phyloP scores from a whole-genome alignment of 495 filamentous ascomycete species.

The Parathielavia appendiculata region DNA sequence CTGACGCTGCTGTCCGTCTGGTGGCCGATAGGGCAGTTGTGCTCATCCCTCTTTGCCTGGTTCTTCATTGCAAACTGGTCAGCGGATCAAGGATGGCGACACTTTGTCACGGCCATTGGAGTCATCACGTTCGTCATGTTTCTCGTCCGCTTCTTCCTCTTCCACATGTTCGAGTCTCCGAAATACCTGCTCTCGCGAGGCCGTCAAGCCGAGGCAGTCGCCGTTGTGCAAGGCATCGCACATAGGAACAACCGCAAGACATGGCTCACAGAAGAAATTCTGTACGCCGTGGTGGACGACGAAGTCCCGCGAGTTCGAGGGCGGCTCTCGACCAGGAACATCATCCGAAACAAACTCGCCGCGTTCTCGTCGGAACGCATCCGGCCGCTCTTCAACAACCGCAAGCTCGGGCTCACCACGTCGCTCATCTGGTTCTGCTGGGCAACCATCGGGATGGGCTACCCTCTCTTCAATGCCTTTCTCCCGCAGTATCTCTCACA shows the following conservation, averaged over 20 bases:
- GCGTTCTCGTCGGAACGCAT: slow-evolving; percentile 44
- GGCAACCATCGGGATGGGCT: slow-evolving; percentile 54
- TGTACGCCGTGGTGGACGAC: slow-evolving; percentile 49
- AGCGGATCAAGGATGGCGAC: slow-evolving; percentile 71
- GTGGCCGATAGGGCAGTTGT: slow-evolving; percentile 72
- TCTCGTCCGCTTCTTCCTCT: slow-evolving; percentile 68
- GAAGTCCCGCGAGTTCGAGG: slow-evolving; percentile 21
- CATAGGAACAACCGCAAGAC: slow-evolving; percentile 61
- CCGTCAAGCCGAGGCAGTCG: slow-evolving; percentile 68
- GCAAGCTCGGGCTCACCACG: slow-evolving; percentile 47
- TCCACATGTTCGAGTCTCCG: slow-evolving; percentile 78
- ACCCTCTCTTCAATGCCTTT: slow-evolving; percentile 80
- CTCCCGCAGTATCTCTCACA: slow-evolving; percentile 75
- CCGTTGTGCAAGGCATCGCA: slow-evolving; percentile 70
- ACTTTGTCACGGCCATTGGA: slow-evolving; percentile 66
- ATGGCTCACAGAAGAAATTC: slow-evolving; percentile 53
- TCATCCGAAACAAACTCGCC: slow-evolving; percentile 36
- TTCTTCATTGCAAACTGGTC: slow-evolving; percentile 66
- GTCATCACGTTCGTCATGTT: slow-evolving; percentile 68
- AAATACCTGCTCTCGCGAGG: slow-evolving; percentile 75
- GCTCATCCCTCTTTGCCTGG: slow-evolving; percentile 74
- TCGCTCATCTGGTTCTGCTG: slow-evolving; percentile 55
- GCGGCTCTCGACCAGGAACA: slow-evolving; percentile 32
- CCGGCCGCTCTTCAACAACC: slow-evolving; percentile 44
- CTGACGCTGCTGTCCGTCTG: slow-evolving; percentile 72